Base-by-base conservation (phyloP, 2,329 filamentous ascomycete species). In the Plenodomus tracheiphilus region DNA sequence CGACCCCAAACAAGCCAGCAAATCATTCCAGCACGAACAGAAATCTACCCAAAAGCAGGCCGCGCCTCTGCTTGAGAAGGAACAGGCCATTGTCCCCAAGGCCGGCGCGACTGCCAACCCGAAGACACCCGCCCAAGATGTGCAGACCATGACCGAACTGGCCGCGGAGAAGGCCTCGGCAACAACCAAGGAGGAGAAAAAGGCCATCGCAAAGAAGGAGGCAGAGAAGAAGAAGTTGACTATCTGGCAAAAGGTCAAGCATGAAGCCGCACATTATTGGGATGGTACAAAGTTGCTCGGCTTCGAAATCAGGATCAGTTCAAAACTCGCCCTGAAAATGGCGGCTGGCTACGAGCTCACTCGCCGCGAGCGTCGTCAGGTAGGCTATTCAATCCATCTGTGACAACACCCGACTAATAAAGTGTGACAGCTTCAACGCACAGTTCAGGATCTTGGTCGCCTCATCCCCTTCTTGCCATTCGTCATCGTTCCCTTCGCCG, bases 381-480 rank as follows among this genome's bases (percentile, higher is more conserved):
- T 84, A 60, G 7, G 48, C 38, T 15, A 20, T 37, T n/a, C 15
- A 40, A 6, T 9, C 16, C 13, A 6, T 17, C n/a, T n/a, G 10
- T n/a, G 28, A 11, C 22, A 4, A 32, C 11, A 11, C 6, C 28
- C 7, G 9, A 5, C 9, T 34, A 39, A 61, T 66, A 47, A 65
- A 52, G 13, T 20, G 13, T 21, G 44, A 46, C 56, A 84, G 82
- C 80, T 99, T 47, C 86, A 89, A 77, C 85, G 94, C 67, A 99
- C 94, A 10, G 91, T 97, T 15, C 90, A 95, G 74, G 94, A 99
- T 77, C 81, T 99, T 39, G 91, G 85, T 28, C 92, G 94, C 15
- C 78, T 99, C 50, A 89, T 99, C 13, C 94, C 94, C 15, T 99
- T 99, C 74, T 96, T 92, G 7, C 88, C 97, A 61, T 99, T 99